phyloP scores from a whole-genome alignment of 306 rosid genomes.

The Canavalia gladiata region DNA sequence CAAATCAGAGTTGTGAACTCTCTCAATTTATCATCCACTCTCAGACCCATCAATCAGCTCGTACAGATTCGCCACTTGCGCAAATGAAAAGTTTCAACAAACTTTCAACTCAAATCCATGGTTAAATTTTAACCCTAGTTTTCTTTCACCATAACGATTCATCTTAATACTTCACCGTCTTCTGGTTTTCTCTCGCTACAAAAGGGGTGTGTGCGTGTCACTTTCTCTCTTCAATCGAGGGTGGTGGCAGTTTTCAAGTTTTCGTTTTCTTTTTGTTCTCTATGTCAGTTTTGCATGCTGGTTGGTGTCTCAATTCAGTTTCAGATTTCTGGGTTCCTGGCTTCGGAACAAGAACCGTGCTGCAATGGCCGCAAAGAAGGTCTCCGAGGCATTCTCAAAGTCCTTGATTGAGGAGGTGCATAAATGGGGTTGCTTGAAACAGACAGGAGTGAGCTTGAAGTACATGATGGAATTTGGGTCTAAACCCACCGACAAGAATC shows the following conservation, averaged over 20 bases:
- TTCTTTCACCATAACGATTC: background rate
- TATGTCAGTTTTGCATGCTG: constrained; percentile 54
- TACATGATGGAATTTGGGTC: constrained; percentile 95
- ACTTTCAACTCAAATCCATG: background rate
- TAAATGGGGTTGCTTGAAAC: constrained; percentile 84
- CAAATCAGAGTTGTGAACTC: background rate
- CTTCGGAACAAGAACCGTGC: background rate
- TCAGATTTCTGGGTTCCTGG: constrained; percentile 1
- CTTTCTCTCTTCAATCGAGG: constrained; percentile 1
- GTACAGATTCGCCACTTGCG: background rate
- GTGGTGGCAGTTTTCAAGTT: background rate
- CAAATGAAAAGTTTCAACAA: constrained; percentile 25
- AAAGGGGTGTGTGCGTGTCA: constrained; percentile 6
- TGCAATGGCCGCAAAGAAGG: constrained; percentile 76
- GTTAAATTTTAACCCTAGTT: background rate
- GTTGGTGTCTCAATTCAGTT: constrained; percentile 20
- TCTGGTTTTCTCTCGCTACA: background rate
- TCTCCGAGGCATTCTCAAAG: constrained; percentile 69
- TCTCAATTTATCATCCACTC: background rate
- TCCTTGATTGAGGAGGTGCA: constrained; percentile 75
- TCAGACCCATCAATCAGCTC: background rate
- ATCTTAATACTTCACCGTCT: background rate
- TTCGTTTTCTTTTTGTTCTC: background rate
- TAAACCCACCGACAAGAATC: constrained; percentile 57
- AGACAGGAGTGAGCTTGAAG: constrained; percentile 83